Conservation (phyloP, 306 rosid species). For the Hippophae tibetana region DNA sequence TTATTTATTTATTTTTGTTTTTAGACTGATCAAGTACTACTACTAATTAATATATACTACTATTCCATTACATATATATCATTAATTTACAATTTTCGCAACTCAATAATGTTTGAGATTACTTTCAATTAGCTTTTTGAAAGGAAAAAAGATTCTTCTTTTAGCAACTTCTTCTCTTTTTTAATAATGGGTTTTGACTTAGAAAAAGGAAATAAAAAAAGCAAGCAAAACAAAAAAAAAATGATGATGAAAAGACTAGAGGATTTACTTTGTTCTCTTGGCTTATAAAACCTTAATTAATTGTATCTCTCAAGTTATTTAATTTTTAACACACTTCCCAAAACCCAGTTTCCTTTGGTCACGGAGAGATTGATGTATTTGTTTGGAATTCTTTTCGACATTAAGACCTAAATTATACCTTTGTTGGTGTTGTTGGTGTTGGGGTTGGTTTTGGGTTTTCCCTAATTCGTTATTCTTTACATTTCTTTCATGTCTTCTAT, state of each 20-base stretch:
- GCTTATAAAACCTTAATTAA: slow-evolving; percentile 52
- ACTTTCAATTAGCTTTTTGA: no score
- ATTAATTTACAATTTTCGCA: neutral
- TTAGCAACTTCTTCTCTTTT: slow-evolving; percentile 3
- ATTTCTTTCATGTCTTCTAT: no score
- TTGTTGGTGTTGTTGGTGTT: no score
- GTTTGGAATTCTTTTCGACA: no score
- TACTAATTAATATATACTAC: neutral
- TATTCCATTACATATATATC: neutral
- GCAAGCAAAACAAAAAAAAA: slow-evolving; percentile 14
- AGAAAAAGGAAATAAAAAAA: slow-evolving; percentile 22
- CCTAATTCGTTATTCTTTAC: no score
- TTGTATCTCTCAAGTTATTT: neutral
- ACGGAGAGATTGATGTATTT: slow-evolving; percentile 4
- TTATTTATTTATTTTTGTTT: slow-evolving; percentile 1
- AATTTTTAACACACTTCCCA: slow-evolving; percentile 44
- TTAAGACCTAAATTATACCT: no score
- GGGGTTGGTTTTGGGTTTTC: no score
- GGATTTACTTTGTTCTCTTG: slow-evolving; percentile 17
- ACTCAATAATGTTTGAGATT: no score
- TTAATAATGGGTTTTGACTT: slow-evolving; percentile 49
- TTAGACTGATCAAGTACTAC: neutral
- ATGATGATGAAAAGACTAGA: slow-evolving; percentile 7
- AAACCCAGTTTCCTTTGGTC: slow-evolving; percentile 35
- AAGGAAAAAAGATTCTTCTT: neutral